Percentiles rank a stretch among this genome's conserved stretches.
Evolutionary conservation across 345 rosid genomes (phyloP).

Genomic region (Brassica carinata): DNA sequence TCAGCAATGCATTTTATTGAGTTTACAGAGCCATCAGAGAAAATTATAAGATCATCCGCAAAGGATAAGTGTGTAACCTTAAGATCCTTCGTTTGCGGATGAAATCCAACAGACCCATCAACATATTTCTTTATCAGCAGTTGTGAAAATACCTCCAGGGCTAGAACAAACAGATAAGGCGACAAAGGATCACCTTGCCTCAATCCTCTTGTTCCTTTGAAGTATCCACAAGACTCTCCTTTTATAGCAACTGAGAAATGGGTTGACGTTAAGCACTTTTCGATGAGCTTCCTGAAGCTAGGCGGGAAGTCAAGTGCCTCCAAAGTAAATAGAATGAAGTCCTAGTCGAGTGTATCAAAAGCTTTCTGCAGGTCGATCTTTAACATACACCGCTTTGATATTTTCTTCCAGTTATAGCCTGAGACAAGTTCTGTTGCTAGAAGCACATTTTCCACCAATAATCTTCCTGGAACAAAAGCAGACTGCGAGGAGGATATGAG

Average conservation of each 20-base stretch:
- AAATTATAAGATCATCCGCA: background rate
- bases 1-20: background rate
- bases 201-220: too few species aligned
- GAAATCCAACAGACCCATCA: background rate
- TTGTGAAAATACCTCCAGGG: too few species aligned
- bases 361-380: background rate
- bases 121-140: too few species aligned
- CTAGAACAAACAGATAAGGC: too few species aligned
- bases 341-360: background rate
- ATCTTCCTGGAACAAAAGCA: background rate
- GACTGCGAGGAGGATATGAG: background rate
- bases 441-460: too few species aligned
- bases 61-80: background rate
- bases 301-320: background rate
- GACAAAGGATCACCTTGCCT: too few species aligned
- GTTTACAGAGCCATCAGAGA: background rate
- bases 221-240: too few species aligned
- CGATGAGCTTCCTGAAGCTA: background rate
- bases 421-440: too few species aligned
- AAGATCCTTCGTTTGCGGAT: background rate
- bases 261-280: background rate
- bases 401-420: too few species aligned
- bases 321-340: background rate
- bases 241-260: background rate
- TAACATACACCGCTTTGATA: background rate